Base-by-base conservation (phyloP, 192 early-diverging fungal genomes). In the Rhizophagus clarus region DNA sequence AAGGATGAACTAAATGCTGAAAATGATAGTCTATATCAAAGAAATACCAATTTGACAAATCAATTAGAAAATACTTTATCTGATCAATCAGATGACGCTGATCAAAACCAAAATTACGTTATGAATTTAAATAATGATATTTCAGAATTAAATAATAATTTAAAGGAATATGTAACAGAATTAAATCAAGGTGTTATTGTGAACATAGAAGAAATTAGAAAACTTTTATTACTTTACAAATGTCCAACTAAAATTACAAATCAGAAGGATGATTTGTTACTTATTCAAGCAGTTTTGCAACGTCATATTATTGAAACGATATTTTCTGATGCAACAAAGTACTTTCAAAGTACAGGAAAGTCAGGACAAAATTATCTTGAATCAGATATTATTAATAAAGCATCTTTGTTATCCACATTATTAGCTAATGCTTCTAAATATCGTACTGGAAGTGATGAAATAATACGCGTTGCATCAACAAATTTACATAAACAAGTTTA, bases 221-320 rank as follows among this genome's bases (percentile, higher is more conserved):
- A 24, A 2, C 62, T 63, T 28, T 32, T n/a, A 28, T 11, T 28
- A 28, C 17, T 4, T 28, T 63, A 63, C 6, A 47, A 47, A 47
- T 47, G 45, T 47, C 12, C 12, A 47, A 47, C 6, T 47, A 2
- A 26, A 24, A 26, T 63, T 26, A 26, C 22, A 29, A 26, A 10
- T 26, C 9, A 63, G 28, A 24, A 24, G 1, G 9, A 10, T 6
- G 24, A 26, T 11, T n/a, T n/a, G 28, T 11, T 11, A 12, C 4
- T 63, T 10, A 28, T 63, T n/a, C n/a, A 63, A 26, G 62, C n/a
- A 63, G 62, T 63, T 63, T 63, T 63, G 28, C n/a, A 63, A 63
- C 62, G 62, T 7, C 28, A 28, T 11, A 24, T 63, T 11, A 63
- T 63, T 26, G 62, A 63, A 24, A 63, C 11, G 28, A 63, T 63